These are phyloP conservation scores for Ramichloridium luteum DNA, from an alignment of 2,329 filamentous ascomycete species.

Conservation along the genomic window DNA sequence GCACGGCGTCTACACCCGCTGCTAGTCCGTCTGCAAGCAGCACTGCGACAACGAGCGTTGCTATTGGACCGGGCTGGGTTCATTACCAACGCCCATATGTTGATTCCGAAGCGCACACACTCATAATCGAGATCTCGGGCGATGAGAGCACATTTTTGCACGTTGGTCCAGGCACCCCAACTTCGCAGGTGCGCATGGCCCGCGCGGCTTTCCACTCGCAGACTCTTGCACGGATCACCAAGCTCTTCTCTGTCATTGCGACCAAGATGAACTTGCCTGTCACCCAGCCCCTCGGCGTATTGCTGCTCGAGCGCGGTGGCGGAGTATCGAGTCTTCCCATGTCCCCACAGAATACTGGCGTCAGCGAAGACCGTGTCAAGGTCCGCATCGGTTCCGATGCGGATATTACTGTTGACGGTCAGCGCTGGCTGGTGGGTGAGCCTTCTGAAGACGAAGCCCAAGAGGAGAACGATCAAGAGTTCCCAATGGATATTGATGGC, in stretches of 20 bases:
- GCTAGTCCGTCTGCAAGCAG: conserved; percentile 9
- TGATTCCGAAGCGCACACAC: conserved; percentile 59
- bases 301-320: conserved; percentile 50
- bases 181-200: conserved; percentile 9
- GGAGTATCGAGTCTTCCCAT: conserved; percentile 49
- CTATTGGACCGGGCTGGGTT: conserved; percentile 42
- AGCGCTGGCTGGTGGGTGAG: conserved; percentile 8
- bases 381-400: conserved; percentile 50
- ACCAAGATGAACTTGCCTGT: conserved; percentile 61
- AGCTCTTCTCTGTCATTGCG: conserved; percentile 67
- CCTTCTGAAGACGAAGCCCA: too few species aligned
- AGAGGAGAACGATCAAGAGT: conserved; percentile 8
- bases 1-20: conserved; percentile 5
- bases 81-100: conserved; percentile 75
- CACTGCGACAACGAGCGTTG: conserved; percentile 7
- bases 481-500: conserved; percentile 10
- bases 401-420: conserved; percentile 43
- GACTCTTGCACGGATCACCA: conserved; percentile 56
- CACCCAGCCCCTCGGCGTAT: conserved; percentile 48
- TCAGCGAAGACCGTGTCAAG: conserved; percentile 58
- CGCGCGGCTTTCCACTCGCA: conserved; percentile 62
- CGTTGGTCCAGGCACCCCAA: conserved; percentile 7
- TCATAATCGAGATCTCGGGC: conserved; percentile 67
- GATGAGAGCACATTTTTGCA: conserved; percentile 38
- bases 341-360: conserved; percentile 55